These are phyloP conservation scores for Citrus sinensis DNA, from an alignment of 345 rosid species.

Conservation along the genomic window DNA sequence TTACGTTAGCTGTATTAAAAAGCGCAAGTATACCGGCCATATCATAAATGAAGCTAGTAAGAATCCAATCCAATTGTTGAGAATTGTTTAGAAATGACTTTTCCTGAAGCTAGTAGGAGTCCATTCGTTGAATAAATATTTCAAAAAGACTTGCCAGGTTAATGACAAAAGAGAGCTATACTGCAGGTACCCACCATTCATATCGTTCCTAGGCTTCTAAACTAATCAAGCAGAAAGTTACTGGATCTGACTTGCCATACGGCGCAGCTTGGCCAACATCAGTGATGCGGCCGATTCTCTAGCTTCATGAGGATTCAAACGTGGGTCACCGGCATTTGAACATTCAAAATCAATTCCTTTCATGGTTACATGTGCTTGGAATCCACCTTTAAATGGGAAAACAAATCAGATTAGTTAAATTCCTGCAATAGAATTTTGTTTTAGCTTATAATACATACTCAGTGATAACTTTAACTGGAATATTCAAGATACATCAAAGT, in stretches of 20 bases:
- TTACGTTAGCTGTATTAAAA: no score
- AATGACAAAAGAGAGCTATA: neutral
- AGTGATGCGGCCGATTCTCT: conserved; percentile 60
- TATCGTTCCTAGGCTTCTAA: neutral
- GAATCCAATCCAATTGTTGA: neutral
- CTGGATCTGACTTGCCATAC: neutral
- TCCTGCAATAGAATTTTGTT: neutral
- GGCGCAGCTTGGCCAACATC: conserved; percentile 33
- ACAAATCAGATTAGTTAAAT: neutral
- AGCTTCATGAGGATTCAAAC: conserved; percentile 39
- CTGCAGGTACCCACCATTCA: neutral
- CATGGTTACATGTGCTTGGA: conserved; percentile 41
- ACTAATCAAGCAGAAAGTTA: neutral
- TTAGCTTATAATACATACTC: neutral
- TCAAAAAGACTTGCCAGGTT: neutral
- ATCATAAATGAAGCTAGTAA: neutral
- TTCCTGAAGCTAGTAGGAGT: neutral
- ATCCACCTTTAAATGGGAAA: conserved; percentile 45
- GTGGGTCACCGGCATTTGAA: conserved; percentile 29
- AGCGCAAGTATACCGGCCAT: no score
- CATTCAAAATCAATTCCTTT: conserved; percentile 32
- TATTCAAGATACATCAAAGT: neutral
- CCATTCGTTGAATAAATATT: neutral
- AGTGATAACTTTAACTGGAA: neutral
- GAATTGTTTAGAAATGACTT: neutral